Conservation (phyloP, 2,329 filamentous ascomycete species). For the Knufia fluminis region DNA sequence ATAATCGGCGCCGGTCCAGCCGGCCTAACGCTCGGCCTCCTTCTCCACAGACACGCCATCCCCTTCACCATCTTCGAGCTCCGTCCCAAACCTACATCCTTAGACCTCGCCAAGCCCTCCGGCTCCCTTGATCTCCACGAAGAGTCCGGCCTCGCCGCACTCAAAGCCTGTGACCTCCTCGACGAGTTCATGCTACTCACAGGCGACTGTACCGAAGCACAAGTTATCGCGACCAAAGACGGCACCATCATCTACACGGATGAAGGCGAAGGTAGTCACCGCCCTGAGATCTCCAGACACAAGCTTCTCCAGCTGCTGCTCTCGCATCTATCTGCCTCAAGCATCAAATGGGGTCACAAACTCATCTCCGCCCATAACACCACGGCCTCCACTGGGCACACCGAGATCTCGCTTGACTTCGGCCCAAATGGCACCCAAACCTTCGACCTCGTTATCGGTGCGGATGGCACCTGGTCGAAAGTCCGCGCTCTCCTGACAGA, state of each 20-base stretch:
- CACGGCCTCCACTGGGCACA: not conserved
- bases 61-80: conserved; percentile 26
- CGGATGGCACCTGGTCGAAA: conserved; percentile 26
- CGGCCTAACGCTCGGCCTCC: conserved; percentile 22
- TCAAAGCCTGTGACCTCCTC: conserved; percentile 22
- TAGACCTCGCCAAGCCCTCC: conserved; percentile 16
- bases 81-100: conserved; percentile 23
- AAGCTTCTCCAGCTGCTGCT: conserved; percentile 23
- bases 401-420: conserved; percentile 11
- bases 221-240: conserved; percentile 13
- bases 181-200: conserved; percentile 23
- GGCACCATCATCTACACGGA: conserved; percentile 16
- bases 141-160: conserved; percentile 23
- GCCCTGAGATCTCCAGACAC: conserved; percentile 26
- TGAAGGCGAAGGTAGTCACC: conserved; percentile 13
- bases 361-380: conserved; percentile 14
- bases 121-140: conserved; percentile 26
- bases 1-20: conserved; percentile 34
- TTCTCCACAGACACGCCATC: conserved; percentile 22
- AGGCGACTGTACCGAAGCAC: conserved; percentile 24
- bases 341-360: conserved; percentile 23
- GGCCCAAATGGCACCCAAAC: not conserved
- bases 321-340: conserved; percentile 20
- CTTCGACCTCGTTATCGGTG: conserved; percentile 7
- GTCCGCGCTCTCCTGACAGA: conserved; percentile 22